phyloP scores from a whole-genome alignment of 2,329 filamentous ascomycete species.

The Pseudonectria foliicola region DNA sequence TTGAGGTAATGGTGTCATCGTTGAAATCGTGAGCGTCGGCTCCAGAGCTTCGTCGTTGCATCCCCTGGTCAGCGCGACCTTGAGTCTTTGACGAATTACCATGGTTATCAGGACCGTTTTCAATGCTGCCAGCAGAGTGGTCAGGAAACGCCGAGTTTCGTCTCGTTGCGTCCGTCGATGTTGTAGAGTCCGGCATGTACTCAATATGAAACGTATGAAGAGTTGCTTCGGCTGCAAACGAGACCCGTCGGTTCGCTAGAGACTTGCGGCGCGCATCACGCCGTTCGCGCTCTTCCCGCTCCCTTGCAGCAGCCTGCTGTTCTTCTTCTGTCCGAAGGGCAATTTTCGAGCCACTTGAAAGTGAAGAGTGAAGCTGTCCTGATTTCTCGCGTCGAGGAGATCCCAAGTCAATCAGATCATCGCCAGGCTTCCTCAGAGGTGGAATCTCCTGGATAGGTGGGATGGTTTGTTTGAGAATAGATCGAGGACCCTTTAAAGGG shows the following conservation, averaged over 20 bases:
- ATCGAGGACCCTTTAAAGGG: conserved; percentile 48
- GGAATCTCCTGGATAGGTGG: conserved; percentile 60
- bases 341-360: conserved; percentile 45
- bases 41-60: conserved; percentile 56
- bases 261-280: conserved; percentile 89
- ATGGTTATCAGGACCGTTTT: conserved; percentile 52
- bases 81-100: conserved; percentile 58
- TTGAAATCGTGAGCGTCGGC: conserved; percentile 59
- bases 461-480: conserved; percentile 76
- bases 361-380: conserved; percentile 13
- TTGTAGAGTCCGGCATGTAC: conserved; percentile 78
- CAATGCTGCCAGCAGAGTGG: conserved; percentile 34
- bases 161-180: conserved; percentile 68
- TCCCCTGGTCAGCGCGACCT: conserved; percentile 51
- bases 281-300: conserved; percentile 65
- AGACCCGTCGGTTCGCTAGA: conserved; percentile 85
- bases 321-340: conserved; percentile 63
- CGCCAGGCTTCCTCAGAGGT: conserved; percentile 43
- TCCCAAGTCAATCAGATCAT: conserved; percentile 12
- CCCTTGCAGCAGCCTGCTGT: conserved; percentile 60
- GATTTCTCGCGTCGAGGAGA: conserved; percentile 7
- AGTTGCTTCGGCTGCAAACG: conserved; percentile 94
- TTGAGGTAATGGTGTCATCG: conserved; percentile 66
- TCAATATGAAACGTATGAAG: conserved; percentile 96
- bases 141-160: conserved; percentile 56